Conservation (phyloP, 2,329 filamentous ascomycete species). For the Kalaharituber pfeilii region DNA sequence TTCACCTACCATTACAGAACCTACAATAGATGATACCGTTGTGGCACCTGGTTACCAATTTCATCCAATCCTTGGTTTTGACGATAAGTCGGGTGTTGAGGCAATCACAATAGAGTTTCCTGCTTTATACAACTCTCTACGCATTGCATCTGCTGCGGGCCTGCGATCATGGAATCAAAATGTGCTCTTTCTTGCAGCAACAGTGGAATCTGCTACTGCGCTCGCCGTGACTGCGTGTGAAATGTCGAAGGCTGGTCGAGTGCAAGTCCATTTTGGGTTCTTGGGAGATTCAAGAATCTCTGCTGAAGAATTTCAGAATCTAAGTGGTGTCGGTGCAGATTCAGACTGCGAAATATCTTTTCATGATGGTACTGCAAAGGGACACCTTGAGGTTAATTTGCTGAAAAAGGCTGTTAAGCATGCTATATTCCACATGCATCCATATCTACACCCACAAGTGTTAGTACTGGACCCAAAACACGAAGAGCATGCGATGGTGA, state of each 20-base stretch:
- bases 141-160: constrained; percentile 5
- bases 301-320: constrained; percentile 48
- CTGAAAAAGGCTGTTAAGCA: constrained; percentile 46
- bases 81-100: neutral
- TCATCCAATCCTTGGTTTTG: neutral
- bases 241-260: constrained; percentile 55
- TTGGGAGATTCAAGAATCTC: constrained; percentile 55
- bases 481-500: constrained; percentile 53
- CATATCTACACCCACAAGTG: constrained; percentile 60
- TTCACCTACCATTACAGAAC: neutral
- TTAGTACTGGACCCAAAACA: constrained; percentile 50
- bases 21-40: neutral
- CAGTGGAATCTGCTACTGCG: constrained; percentile 20
- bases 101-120: constrained; percentile 8
- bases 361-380: constrained; percentile 47
- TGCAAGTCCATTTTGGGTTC: constrained; percentile 64
- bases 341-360: constrained; percentile 45
- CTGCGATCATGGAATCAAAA: constrained; percentile 13
- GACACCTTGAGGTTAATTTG: constrained; percentile 53
- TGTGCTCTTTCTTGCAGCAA: constrained; percentile 20
- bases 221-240: constrained; percentile 50
- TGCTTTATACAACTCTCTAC: constrained; percentile 11
- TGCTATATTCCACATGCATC: constrained; percentile 53
- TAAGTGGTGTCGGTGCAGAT: constrained; percentile 59
- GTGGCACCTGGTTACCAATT: neutral